Evolutionary conservation across 352 stramenopile genomes (phyloP).

Genomic region (Pythium insidiosum): DNA sequence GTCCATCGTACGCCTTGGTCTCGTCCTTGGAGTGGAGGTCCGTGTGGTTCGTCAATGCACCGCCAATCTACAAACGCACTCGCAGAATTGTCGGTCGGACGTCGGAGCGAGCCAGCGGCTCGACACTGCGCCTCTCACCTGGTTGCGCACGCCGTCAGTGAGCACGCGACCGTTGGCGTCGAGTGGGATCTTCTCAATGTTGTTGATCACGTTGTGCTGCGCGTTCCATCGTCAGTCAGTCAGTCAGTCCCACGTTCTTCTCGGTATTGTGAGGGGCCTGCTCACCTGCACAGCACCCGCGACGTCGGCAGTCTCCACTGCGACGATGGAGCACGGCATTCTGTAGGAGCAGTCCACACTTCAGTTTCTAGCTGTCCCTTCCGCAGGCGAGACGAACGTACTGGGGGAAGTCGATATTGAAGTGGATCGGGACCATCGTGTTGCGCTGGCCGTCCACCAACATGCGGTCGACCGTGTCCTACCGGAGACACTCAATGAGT

Average conservation of each 20-base stretch:
- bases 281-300: constrained; percentile 44
- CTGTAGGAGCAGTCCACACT: constrained; percentile 7
- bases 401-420: constrained; percentile 74
- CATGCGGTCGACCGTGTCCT: constrained; percentile 84
- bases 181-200: constrained; percentile 70
- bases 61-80: constrained; percentile 46
- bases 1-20: constrained; percentile 28
- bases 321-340: constrained; percentile 79
- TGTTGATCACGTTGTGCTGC: constrained; percentile 68
- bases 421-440: constrained; percentile 62
- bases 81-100: no score
- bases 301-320: constrained; percentile 67
- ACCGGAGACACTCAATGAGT: background rate
- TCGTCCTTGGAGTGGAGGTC: constrained; percentile 47
- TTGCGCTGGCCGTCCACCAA: constrained; percentile 70
- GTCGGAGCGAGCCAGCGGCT: no score
- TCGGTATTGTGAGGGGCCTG: no score
- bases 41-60: constrained; percentile 61
- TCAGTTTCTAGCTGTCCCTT: no score
- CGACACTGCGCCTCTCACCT: constrained; percentile 18
- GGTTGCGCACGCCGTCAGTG: constrained; percentile 40
- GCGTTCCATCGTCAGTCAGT: constrained; percentile 1
- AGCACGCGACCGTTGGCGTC: constrained; percentile 35
- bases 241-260: background rate
- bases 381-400: no score